Evolutionary conservation across 306 rosid genomes (phyloP).

Genomic region (Castanea sativa): DNA sequence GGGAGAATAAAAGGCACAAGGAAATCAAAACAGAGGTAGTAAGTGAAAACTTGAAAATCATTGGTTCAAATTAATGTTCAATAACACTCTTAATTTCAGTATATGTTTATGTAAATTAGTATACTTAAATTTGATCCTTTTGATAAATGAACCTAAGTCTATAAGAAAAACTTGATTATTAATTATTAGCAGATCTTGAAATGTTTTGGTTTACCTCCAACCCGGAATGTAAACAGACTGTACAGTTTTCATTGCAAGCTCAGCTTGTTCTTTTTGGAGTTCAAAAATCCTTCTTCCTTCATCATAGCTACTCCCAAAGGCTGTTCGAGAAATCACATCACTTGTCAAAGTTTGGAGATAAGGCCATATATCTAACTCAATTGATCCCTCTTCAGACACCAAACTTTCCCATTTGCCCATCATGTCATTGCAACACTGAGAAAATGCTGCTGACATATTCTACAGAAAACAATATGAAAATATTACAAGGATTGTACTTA

Average conservation of each 20-base stretch:
- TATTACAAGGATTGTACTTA: background rate
- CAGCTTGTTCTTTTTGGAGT: constrained; percentile 16
- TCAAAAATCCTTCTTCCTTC: constrained; percentile 33
- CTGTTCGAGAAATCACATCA: constrained; percentile 36
- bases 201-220: constrained; percentile 33
- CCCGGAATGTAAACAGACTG: constrained; percentile 30
- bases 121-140: no score
- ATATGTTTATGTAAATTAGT: no score
- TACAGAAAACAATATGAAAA: background rate
- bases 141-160: no score
- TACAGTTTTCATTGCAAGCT: background rate
- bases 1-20: no score
- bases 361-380: constrained; percentile 45
- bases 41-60: no score
- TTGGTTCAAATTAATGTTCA: no score
- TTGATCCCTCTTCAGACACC: background rate
- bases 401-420: constrained; percentile 30
- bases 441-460: constrained; percentile 30
- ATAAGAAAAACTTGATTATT: no score
- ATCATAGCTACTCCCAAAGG: constrained; percentile 37
- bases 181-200: background rate
- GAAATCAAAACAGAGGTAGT: no score
- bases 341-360: constrained; percentile 7
- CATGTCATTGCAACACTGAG: constrained; percentile 23
- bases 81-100: no score